These are phyloP conservation scores for Warburgia ugandensis DNA, from an alignment of 164 flowering plant genomes.

Conservation along the genomic window DNA sequence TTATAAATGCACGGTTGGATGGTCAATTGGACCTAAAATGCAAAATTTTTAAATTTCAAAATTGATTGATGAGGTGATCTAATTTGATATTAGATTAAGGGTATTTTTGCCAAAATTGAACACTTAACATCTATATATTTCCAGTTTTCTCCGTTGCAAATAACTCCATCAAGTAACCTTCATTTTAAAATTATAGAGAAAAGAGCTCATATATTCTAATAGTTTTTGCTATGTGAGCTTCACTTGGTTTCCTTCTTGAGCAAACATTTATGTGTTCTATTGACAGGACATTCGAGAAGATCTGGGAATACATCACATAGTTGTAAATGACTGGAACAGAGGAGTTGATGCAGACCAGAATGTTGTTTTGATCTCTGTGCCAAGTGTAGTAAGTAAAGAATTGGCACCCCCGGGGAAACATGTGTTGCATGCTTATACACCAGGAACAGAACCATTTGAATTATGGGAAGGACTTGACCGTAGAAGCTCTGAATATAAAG, in stretches of 20 bases:
- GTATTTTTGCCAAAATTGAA: no score
- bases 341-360: slow-evolving; percentile 98
- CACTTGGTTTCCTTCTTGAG: not conserved
- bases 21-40: no score
- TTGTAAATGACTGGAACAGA: slow-evolving; percentile 88
- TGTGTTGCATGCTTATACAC: slow-evolving; percentile 81
- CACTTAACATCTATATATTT: not conserved
- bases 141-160: not conserved
- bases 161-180: not conserved
- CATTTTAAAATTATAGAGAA: not conserved
- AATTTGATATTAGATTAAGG: no score
- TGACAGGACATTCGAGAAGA: slow-evolving; percentile 61
- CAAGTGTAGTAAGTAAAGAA: slow-evolving; percentile 68
- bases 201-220: no score
- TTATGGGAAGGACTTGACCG: slow-evolving; percentile 94
- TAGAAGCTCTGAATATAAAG: slow-evolving; percentile 63
- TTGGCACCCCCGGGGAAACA: slow-evolving; percentile 91
- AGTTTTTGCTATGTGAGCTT: not conserved
- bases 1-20: no score
- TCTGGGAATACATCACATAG: slow-evolving; percentile 91
- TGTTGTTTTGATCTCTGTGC: slow-evolving; percentile 87
- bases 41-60: no score
- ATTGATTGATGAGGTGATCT: no score
- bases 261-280: not conserved
- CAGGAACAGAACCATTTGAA: slow-evolving; percentile 86